A percentile compares a stretch with the other conserved stretches of the same genome.
phyloP scores from a whole-genome alignment of 1,284 basidiomycete species.

The Ustilago curta region DNA sequence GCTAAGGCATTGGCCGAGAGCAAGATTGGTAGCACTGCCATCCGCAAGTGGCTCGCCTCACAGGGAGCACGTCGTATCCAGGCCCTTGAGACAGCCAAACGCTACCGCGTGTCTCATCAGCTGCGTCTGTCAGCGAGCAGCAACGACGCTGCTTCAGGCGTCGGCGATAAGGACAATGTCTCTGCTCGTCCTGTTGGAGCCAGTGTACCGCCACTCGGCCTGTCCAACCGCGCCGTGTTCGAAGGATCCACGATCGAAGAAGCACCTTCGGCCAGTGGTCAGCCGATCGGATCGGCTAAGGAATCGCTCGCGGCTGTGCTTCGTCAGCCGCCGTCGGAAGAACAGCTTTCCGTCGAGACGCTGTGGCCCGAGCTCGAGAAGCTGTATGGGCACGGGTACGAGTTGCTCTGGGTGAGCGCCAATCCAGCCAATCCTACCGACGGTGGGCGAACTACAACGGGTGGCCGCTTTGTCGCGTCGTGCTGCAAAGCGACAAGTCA shows the following conservation, averaged over 20 bases:
- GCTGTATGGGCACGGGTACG: slow-evolving; percentile 97
- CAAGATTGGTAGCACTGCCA: slow-evolving; percentile 67
- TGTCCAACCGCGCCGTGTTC: slow-evolving; percentile 65
- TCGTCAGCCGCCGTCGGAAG: slow-evolving; percentile 72
- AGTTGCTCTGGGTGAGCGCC: slow-evolving; percentile 74
- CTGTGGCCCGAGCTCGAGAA: slow-evolving; percentile 98
- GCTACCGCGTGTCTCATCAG: slow-evolving; percentile 18
- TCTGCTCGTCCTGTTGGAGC: slow-evolving; percentile 52
- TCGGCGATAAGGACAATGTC: slow-evolving; percentile 11
- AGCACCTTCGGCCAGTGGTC: slow-evolving; percentile 42
- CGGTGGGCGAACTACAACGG: slow-evolving; percentile 49
- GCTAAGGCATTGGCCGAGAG: slow-evolving; percentile 56
- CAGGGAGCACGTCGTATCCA: slow-evolving; percentile 32
- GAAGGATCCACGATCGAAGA: slow-evolving; percentile 38
- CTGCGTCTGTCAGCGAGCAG: slow-evolving; percentile 19
- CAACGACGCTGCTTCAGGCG: not conserved
- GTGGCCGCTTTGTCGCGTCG: slow-evolving; percentile 82
- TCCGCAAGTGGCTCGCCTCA: slow-evolving; percentile 58
- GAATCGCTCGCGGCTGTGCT: slow-evolving; percentile 42
- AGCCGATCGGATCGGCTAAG: slow-evolving; percentile 46
- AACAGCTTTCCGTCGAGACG: slow-evolving; percentile 80
- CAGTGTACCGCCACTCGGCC: slow-evolving; percentile 63
- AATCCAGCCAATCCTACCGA: slow-evolving; percentile 29
- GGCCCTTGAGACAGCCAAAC: slow-evolving; percentile 35
- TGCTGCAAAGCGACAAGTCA: slow-evolving; percentile 87